Percentiles rank a stretch among this genome's conserved stretches.
Evolutionary conservation across 805 yeast species (phyloP).

Genomic region (Candida ponderosae): DNA sequence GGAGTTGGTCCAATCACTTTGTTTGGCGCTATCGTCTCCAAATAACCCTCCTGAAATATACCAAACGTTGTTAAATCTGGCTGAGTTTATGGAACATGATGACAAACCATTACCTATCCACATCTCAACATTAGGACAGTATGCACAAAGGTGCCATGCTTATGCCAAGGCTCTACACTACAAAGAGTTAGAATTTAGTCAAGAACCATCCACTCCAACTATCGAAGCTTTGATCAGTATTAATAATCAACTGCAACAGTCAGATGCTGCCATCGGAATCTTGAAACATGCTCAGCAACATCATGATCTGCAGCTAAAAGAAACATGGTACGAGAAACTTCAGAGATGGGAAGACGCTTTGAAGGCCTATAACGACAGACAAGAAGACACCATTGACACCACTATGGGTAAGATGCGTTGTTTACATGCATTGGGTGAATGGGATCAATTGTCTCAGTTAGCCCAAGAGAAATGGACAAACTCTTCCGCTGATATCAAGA

Average conservation of each 20-base stretch:
- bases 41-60: conserved; percentile 94
- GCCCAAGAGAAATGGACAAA: conserved; percentile 82
- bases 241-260: conserved; percentile 90
- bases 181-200: conserved; percentile 89
- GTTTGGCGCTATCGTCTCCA: conserved; percentile 81
- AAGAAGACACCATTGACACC: conserved; percentile 68
- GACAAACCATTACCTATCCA: conserved; percentile 90
- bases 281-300: conserved; percentile 89
- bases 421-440: conserved; percentile 96
- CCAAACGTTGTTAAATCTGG: conserved; percentile 80
- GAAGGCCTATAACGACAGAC: conserved; percentile 80
- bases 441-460: conserved; percentile 85
- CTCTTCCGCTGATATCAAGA: conserved; percentile 62
- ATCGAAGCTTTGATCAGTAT: conserved; percentile 89
- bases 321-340: conserved; percentile 95
- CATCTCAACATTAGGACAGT: conserved; percentile 82
- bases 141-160: conserved; percentile 93
- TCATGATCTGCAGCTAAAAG: conserved; percentile 85
- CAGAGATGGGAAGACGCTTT: conserved; percentile 99
- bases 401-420: conserved; percentile 98
- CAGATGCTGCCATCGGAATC: conserved; percentile 97
- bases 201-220: conserved; percentile 86
- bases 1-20: conserved; percentile 77
- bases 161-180: conserved; percentile 96
- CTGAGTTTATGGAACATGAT: conserved; percentile 97